These are phyloP conservation scores for Flaveria bidentis DNA, from an alignment of 129 eudicot species.

Conservation along the genomic window DNA sequence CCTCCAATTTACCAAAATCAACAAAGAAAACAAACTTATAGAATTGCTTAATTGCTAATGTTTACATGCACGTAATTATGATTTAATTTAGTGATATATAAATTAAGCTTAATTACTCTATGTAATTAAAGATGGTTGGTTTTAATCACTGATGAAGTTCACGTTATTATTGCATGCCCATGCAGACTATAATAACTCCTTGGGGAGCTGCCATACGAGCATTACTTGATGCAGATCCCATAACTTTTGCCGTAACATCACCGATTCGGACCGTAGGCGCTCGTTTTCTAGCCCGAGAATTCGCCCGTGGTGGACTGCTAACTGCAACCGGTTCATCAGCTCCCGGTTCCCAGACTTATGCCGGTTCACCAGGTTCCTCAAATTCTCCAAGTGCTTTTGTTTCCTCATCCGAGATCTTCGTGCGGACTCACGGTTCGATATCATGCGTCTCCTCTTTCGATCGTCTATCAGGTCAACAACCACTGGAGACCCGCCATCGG, in stretches of 20 bases:
- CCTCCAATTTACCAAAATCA: constrained; percentile 31
- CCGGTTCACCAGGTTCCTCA: constrained; percentile 64
- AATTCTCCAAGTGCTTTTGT: constrained; percentile 76
- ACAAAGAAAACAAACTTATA: constrained; percentile 18
- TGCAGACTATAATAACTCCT: constrained; percentile 47
- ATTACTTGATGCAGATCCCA: constrained; percentile 63
- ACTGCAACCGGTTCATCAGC: constrained; percentile 59
- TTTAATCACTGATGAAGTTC: constrained; percentile 37
- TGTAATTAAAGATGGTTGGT: constrained; percentile 37
- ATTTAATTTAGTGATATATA: constrained; percentile 12
- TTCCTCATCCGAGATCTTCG: constrained; percentile 86
- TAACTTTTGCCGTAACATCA: constrained; percentile 53
- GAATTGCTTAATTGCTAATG: neutral
- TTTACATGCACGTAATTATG: constrained; percentile 27
- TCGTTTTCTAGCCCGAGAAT: constrained; percentile 54
- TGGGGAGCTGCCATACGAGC: constrained; percentile 60
- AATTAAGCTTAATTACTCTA: constrained; percentile 9
- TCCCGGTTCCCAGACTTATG: constrained; percentile 59
- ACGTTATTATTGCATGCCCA: constrained; percentile 64
- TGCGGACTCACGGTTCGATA: constrained; percentile 95
- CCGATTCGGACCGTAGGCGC: constrained; percentile 58
- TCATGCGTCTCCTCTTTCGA: constrained; percentile 77
- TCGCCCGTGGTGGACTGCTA: constrained; percentile 44
- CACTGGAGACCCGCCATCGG: constrained; percentile 34
- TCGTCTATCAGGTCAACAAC: constrained; percentile 45